phyloP scores from a whole-genome alignment of 2,329 filamentous ascomycete species.

The Alternaria solani region DNA sequence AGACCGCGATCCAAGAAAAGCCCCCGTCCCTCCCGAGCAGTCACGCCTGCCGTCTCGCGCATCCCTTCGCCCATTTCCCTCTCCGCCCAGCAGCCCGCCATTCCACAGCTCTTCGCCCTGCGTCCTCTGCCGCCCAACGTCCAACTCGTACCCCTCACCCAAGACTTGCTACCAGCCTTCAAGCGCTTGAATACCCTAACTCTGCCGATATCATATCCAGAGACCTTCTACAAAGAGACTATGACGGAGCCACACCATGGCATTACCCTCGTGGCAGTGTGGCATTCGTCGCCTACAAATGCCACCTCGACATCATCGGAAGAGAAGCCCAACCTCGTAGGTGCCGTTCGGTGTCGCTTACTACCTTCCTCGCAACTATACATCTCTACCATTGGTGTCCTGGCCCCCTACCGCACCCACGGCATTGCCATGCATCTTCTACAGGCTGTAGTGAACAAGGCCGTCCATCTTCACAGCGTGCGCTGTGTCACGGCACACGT shows the following conservation, averaged over 20 bases:
- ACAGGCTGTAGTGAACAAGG: conserved; percentile 55
- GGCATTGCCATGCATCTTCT: conserved; percentile 67
- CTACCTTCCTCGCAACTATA: conserved; percentile 59
- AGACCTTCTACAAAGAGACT: conserved; percentile 68
- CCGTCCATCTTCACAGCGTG: conserved; percentile 59
- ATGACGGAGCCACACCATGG: conserved; percentile 62
- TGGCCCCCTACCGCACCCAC: conserved; percentile 66
- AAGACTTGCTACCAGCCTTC: conserved; percentile 63
- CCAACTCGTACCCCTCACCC: conserved; percentile 61
- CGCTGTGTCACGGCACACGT: conserved; percentile 67
- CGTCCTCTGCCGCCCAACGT: conserved; percentile 58
- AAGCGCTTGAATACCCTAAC: conserved; percentile 66
- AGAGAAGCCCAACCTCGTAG: conserved; percentile 51
- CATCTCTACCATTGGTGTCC: conserved; percentile 67
- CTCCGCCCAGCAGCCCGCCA: conserved; percentile 13
- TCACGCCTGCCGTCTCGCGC: conserved; percentile 28
- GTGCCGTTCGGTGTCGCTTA: conserved; percentile 58
- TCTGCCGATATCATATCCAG: conserved; percentile 68
- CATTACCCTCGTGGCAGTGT: conserved; percentile 67
- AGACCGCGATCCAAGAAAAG: conserved; percentile 37
- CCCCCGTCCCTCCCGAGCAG: conserved; percentile 29
- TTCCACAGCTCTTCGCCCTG: conserved; percentile 36
- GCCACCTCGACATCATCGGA: conserved; percentile 4
- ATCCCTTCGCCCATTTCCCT: conserved; percentile 25
- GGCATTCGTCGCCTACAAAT: conserved; percentile 50